Percentiles rank a stretch among this genome's conserved stretches.
Conservation (phyloP, 108 stramenopile species). For the Phaeodactylum tricornutum region DNA sequence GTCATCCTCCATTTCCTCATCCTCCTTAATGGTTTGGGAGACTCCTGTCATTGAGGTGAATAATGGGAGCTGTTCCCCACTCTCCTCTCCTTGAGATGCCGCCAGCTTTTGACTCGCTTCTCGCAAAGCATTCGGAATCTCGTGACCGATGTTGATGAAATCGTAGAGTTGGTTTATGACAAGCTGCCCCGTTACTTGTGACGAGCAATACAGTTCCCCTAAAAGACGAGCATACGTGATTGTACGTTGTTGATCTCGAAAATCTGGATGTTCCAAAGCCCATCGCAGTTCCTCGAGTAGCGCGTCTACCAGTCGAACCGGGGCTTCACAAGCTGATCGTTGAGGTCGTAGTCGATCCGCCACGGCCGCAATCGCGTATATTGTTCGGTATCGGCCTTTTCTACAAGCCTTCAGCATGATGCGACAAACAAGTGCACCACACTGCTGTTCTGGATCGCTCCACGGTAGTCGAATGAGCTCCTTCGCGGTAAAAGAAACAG, state of each 20-base stretch:
- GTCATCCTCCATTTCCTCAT: slow-evolving; percentile 60
- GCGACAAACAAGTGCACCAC: slow-evolving; percentile 54
- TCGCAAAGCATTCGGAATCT: slow-evolving; percentile 68
- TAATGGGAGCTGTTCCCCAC: slow-evolving; percentile 15
- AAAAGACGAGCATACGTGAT: slow-evolving; percentile 77
- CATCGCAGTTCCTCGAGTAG: slow-evolving; percentile 84
- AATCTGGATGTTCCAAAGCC: slow-evolving; percentile 72
- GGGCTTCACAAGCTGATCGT: slow-evolving; percentile 55
- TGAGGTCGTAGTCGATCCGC: slow-evolving; percentile 55
- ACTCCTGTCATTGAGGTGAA: slow-evolving; percentile 31
- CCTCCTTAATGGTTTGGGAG: slow-evolving; percentile 65
- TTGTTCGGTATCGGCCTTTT: slow-evolving; percentile 69
- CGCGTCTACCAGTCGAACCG: slow-evolving; percentile 70
- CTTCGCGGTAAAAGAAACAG: slow-evolving; percentile 65
- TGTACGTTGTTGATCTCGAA: slow-evolving; percentile 82
- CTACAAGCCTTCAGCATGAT: slow-evolving; percentile 84
- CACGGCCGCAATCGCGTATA: slow-evolving; percentile 72
- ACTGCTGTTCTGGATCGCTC: slow-evolving; percentile 69
- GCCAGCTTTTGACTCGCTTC: slow-evolving; percentile 38
- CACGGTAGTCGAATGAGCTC: slow-evolving; percentile 87
- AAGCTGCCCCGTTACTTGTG: slow-evolving; percentile 53
- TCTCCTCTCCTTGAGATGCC: not conserved
- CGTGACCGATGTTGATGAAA: slow-evolving; percentile 85
- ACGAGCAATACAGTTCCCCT: slow-evolving; percentile 75
- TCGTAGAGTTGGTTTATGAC: slow-evolving; percentile 76